Conservation (phyloP, 2,329 filamentous ascomycete genomes). For the Ophiocordyceps australis region DNA sequence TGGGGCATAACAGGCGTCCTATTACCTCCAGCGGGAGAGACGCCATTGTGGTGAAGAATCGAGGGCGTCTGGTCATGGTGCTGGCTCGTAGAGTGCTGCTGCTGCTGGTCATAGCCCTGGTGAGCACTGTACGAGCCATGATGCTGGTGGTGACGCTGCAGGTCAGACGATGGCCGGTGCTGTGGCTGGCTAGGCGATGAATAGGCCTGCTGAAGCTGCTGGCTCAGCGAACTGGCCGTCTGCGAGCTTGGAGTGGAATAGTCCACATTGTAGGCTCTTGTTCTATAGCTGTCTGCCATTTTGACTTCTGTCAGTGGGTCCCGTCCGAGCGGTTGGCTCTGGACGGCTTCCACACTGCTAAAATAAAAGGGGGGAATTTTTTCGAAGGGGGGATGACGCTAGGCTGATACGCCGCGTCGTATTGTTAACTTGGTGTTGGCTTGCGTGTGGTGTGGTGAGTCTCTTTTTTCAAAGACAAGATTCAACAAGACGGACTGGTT, state of each 20-base stretch:
- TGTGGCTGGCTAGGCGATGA: constrained; percentile 12
- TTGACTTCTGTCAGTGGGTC: constrained; percentile 54
- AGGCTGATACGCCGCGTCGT: not conserved
- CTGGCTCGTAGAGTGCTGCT: constrained; percentile 11
- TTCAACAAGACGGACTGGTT: not conserved
- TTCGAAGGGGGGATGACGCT: constrained; percentile 30
- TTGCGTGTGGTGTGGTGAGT: no score
- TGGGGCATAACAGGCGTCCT: constrained; percentile 21
- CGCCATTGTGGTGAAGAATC: constrained; percentile 28
- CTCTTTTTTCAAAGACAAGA: no score
- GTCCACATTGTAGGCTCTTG: constrained; percentile 57
- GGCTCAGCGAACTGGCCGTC: constrained; percentile 44
- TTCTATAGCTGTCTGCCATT: constrained; percentile 59
- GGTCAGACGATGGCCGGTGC: not conserved
- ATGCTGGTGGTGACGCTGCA: constrained; percentile 1
- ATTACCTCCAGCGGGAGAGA: constrained; percentile 22
- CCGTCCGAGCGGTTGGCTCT: constrained; percentile 62
- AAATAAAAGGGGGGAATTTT: constrained; percentile 43
- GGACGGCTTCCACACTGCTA: constrained; percentile 50
- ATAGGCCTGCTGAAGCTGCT: constrained; percentile 47
- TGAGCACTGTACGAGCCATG: no score
- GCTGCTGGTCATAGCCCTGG: constrained; percentile 10
- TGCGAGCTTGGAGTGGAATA: constrained; percentile 52
- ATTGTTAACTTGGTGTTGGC: no score
- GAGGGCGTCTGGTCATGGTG: constrained; percentile 10